Percentiles rank a stretch among this genome's conserved stretches.
phyloP scores from a whole-genome alignment of 192 early-diverging fungal genomes.

The Dissophora globulifera region DNA sequence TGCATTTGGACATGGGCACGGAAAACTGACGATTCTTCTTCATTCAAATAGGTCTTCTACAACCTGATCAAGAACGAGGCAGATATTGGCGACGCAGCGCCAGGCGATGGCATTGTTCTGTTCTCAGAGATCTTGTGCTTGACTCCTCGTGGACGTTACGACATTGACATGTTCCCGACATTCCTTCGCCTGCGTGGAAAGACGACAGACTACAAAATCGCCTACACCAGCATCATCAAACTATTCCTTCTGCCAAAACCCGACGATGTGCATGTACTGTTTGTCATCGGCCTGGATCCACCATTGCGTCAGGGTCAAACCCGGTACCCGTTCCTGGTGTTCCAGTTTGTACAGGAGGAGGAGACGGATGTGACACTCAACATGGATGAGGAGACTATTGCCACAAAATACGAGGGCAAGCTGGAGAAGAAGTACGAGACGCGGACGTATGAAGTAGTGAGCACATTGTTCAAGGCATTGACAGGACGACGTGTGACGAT shows the following conservation, averaged over 20 bases:
- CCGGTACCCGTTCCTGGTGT: slow-evolving; percentile 92
- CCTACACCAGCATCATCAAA: slow-evolving; percentile 84
- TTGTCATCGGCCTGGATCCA: slow-evolving; percentile 95
- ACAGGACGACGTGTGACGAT: slow-evolving; percentile 80
- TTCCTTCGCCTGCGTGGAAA: slow-evolving; percentile 97
- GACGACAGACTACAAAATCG: slow-evolving; percentile 98
- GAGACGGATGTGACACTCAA: slow-evolving; percentile 87
- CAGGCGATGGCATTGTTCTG: slow-evolving; percentile 88
- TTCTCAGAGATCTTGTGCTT: slow-evolving; percentile 92
- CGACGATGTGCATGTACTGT: slow-evolving; percentile 91
- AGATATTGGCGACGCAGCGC: slow-evolving; percentile 85
- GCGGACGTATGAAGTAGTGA: slow-evolving; percentile 85
- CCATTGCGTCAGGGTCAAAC: slow-evolving; percentile 98
- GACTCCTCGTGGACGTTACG: slow-evolving; percentile 96
- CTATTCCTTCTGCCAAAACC: slow-evolving; percentile 93
- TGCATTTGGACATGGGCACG: too few species aligned
- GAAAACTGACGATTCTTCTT: too few species aligned
- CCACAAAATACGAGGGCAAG: slow-evolving; percentile 76
- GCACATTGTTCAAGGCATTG: slow-evolving; percentile 85
- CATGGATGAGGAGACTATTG: slow-evolving; percentile 79
- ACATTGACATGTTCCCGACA: slow-evolving; percentile 90
- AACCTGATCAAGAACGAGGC: slow-evolving; percentile 93
- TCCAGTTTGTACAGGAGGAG: slow-evolving; percentile 95
- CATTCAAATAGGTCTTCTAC: slow-evolving; percentile 70
- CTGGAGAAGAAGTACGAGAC: slow-evolving; percentile 89